These are phyloP conservation scores for Parmelia sp. DNA, from an alignment of 495 filamentous ascomycete species.

Conservation along the genomic window DNA sequence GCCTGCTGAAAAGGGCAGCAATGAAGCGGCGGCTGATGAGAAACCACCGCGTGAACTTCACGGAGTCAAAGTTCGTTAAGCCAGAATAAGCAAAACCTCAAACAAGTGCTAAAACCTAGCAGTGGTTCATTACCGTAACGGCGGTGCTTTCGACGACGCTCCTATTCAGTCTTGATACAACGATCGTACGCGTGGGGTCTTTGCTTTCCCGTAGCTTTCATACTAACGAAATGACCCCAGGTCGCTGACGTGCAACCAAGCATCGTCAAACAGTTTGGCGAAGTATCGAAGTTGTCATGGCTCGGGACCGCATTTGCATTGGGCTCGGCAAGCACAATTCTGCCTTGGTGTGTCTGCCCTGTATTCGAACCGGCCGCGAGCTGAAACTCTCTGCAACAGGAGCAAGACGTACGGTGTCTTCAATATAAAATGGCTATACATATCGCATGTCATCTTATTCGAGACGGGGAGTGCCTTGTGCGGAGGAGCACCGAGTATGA, in stretches of 20 bases:
- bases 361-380: too few relatives aligned
- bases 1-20: too few relatives aligned
- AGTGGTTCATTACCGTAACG: background rate
- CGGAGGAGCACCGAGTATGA: constrained; percentile 47
- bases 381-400: constrained; percentile 14
- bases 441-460: constrained; percentile 46
- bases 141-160: constrained; percentile 42
- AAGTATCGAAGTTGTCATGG: constrained; percentile 53
- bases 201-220: too few relatives aligned
- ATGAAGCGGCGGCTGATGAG: too few relatives aligned
- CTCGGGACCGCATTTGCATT: constrained; percentile 49
- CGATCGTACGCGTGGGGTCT: constrained; percentile 38
- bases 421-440: constrained; percentile 49
- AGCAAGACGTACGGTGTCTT: constrained; percentile 46
- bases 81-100: too few relatives aligned
- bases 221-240: too few relatives aligned
- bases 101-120: too few relatives aligned
- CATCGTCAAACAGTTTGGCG: constrained; percentile 44
- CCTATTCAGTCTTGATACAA: constrained; percentile 54
- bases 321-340: constrained; percentile 41
- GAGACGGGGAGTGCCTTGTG: constrained; percentile 48
- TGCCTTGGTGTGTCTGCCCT: constrained; percentile 33
- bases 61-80: too few relatives aligned
- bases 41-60: too few relatives aligned
- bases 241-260: constrained; percentile 49